Conservation (phyloP, 2,329 filamentous ascomycete genomes). For the Aspergillus ochraceoroseus region DNA sequence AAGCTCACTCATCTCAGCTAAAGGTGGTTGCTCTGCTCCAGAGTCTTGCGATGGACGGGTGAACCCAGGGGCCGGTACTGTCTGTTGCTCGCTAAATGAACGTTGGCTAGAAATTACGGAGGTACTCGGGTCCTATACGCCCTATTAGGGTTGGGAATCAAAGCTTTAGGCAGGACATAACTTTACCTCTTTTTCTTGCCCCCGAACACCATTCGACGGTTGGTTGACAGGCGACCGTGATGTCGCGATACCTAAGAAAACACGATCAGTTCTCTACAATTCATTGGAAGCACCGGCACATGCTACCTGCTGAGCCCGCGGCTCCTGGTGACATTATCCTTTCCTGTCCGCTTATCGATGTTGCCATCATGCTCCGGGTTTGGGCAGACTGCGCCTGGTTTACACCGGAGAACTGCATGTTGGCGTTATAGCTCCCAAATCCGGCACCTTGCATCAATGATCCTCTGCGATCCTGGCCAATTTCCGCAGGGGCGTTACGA, state of each 20-base stretch:
- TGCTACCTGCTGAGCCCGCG: constrained; percentile 30
- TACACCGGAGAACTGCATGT: constrained; percentile 42
- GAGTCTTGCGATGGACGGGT: constrained; percentile 35
- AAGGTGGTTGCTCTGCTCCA: constrained; percentile 36
- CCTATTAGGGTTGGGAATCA: constrained; percentile 15
- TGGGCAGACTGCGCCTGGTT: constrained; percentile 40
- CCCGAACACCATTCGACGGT: constrained; percentile 40
- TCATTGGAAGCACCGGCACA: constrained; percentile 1
- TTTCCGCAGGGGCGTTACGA: constrained; percentile 49
- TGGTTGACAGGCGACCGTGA: constrained; percentile 44
- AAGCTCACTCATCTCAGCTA: constrained; percentile 56
- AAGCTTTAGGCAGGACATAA: neutral
- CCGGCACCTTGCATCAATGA: constrained; percentile 50
- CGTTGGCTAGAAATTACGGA: constrained; percentile 33
- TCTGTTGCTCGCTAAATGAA: constrained; percentile 35
- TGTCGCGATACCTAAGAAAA: constrained; percentile 31
- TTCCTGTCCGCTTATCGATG: constrained; percentile 39
- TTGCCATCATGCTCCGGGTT: constrained; percentile 30
- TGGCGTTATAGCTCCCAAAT: constrained; percentile 39
- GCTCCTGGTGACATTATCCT: constrained; percentile 37
- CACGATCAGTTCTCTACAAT: constrained; percentile 16
- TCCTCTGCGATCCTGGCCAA: constrained; percentile 48
- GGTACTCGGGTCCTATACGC: constrained; percentile 35
- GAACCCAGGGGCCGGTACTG: constrained; percentile 35
- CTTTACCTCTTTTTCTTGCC: constrained; percentile 41